A percentile compares a stretch with the other conserved stretches of the same genome.
Conservation (phyloP, 2,329 filamentous ascomycete species). For the Aspergillus neotritici region DNA sequence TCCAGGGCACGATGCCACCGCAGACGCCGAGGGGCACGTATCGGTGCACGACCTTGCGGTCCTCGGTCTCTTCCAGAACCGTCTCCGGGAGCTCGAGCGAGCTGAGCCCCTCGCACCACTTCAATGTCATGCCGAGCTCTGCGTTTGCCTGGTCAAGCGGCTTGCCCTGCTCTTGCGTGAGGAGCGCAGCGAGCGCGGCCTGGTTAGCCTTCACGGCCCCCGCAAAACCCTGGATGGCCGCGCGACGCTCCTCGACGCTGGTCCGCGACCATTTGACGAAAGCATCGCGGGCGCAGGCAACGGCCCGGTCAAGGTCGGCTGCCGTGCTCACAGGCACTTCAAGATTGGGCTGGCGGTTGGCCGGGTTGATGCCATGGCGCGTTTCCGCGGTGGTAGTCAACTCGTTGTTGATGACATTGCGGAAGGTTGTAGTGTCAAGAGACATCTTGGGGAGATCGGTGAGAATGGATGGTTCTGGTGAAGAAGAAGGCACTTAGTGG, state of each 20-base stretch:
- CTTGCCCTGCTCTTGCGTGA: constrained; percentile 42
- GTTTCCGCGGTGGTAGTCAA: constrained; percentile 41
- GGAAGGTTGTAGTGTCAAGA: constrained; percentile 32
- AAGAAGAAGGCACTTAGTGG: no score
- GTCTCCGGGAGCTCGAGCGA: constrained; percentile 41
- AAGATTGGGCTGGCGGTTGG: constrained; percentile 46
- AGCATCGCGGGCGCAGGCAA: constrained; percentile 45
- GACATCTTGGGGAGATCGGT: no score
- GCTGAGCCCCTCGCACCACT: constrained; percentile 18
- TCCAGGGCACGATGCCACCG: constrained; percentile 57
- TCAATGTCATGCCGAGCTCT: constrained; percentile 24
- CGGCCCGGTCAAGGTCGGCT: constrained; percentile 48
- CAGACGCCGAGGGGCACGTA: constrained; percentile 38
- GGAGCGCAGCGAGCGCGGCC: constrained; percentile 33
- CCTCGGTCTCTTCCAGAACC: constrained; percentile 45
- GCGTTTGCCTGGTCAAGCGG: constrained; percentile 24
- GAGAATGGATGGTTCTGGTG: no score
- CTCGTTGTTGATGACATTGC: constrained; percentile 50
- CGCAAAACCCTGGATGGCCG: constrained; percentile 28
- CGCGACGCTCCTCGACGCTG: constrained; percentile 28
- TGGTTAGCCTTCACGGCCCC: constrained; percentile 31
- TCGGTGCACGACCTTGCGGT: constrained; percentile 28
- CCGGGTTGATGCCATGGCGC: constrained; percentile 48
- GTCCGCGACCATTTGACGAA: constrained; percentile 44
- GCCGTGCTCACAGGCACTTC: constrained; percentile 47